These are phyloP conservation scores for Quercus alba DNA, from an alignment of 306 rosid species.

Conservation along the genomic window DNA sequence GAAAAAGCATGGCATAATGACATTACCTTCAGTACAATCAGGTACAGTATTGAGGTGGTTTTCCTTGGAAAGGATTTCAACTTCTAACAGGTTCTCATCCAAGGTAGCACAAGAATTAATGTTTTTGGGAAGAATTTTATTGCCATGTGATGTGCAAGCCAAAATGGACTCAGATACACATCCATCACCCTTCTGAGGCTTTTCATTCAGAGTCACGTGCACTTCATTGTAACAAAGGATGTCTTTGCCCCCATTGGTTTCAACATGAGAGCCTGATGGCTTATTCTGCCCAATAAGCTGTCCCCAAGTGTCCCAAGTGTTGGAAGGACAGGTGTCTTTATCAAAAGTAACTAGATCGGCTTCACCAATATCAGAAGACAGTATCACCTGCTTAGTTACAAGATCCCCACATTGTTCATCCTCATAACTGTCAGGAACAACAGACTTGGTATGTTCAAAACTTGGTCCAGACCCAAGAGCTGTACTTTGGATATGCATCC, in stretches of 20 bases:
- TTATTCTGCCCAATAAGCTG: conserved; percentile 31
- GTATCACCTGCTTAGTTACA: conserved; percentile 19
- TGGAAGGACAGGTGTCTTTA: conserved; percentile 22
- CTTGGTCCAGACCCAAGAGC: conserved; percentile 15
- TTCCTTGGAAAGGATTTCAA: conserved; percentile 23
- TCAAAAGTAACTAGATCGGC: conserved; percentile 30
- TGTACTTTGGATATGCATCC: conserved; percentile 22
- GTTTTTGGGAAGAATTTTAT: conserved; percentile 33
- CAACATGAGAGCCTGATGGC: conserved; percentile 29
- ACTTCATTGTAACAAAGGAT: conserved; percentile 25
- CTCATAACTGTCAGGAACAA: conserved; percentile 46
- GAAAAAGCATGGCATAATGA: not conserved
- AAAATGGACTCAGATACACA: conserved; percentile 37
- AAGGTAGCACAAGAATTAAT: conserved; percentile 19
- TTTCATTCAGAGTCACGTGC: conserved; percentile 21
- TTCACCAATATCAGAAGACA: conserved; percentile 42
- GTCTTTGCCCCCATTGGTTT: conserved; percentile 27
- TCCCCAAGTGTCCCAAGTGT: conserved; percentile 26
- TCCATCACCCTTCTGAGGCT: conserved; percentile 27
- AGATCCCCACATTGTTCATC: conserved; percentile 36
- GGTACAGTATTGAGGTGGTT: conserved; percentile 28
- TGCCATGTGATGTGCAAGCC: conserved; percentile 24
- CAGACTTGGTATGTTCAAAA: conserved; percentile 29
- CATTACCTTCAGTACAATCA: conserved; percentile 43
- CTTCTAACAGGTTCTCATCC: conserved; percentile 22